phyloP scores from a whole-genome alignment of 768 basidiomycete species.

The Boletus coccyginus region DNA sequence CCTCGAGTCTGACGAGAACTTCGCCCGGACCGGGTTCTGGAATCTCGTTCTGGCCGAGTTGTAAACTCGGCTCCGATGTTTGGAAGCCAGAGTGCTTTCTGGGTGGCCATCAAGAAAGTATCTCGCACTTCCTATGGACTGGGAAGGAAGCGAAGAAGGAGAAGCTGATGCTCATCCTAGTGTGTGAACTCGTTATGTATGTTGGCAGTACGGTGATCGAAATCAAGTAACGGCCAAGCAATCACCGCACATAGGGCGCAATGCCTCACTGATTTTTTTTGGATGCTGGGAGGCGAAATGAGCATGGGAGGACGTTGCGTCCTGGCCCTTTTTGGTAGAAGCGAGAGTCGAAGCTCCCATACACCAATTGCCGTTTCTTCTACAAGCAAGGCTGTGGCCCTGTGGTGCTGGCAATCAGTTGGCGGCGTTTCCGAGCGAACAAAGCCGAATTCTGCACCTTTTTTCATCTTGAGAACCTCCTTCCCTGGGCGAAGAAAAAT shows the following conservation, averaged over 20 bases:
- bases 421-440: too few species aligned
- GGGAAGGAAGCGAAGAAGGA: too few species aligned
- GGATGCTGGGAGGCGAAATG: too few species aligned
- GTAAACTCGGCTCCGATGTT: conserved; percentile 2
- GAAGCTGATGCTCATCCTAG: background rate
- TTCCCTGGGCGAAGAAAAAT: background rate
- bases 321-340: too few species aligned
- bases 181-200: background rate
- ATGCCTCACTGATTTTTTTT: background rate
- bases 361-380: too few species aligned
- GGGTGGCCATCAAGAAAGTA: background rate
- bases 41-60: conserved; percentile 15
- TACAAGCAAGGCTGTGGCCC: too few species aligned
- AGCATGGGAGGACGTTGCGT: too few species aligned
- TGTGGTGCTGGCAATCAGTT: too few species aligned
- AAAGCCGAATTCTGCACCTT: background rate
- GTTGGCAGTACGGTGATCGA: background rate
- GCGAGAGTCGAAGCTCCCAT: too few species aligned
- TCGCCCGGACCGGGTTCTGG: conserved; percentile 39
- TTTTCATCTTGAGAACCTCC: background rate
- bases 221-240: too few species aligned
- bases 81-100: conserved; percentile 16
- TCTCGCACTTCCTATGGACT: background rate
- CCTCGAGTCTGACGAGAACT: conserved; percentile 39
- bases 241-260: too few species aligned